These are phyloP conservation scores for Dioscorea dumetorum DNA, from an alignment of 106 monocot species.

Conservation along the genomic window DNA sequence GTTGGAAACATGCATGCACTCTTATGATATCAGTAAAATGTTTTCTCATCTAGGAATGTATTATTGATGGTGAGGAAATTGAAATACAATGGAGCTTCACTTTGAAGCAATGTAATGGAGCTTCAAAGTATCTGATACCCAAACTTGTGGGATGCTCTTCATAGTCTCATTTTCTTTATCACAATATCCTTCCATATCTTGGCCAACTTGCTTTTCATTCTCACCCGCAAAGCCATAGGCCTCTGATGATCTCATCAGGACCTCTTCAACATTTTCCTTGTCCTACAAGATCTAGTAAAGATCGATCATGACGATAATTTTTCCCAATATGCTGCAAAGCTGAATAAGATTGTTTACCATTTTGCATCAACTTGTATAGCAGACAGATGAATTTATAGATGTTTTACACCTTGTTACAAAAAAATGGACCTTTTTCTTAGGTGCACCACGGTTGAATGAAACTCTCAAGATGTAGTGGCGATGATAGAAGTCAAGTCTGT, in stretches of 20 bases:
- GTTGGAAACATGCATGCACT: too few relatives aligned
- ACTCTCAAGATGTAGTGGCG: too few relatives aligned
- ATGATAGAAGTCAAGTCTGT: too few relatives aligned
- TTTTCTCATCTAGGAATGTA: too few relatives aligned
- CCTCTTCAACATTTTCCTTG: constrained; percentile 48
- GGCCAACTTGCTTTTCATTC: constrained; percentile 9
- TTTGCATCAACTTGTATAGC: neutral
- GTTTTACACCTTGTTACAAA: neutral
- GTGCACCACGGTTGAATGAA: too few relatives aligned
- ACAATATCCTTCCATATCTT: constrained; percentile 1
- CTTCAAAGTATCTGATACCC: too few relatives aligned
- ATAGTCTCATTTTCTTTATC: neutral
- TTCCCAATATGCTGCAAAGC: constrained; percentile 69
- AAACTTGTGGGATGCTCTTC: neutral
- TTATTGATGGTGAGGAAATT: too few relatives aligned
- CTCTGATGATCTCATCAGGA: constrained; percentile 5
- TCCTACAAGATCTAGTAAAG: constrained; percentile 77
- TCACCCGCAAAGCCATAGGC: constrained; percentile 6
- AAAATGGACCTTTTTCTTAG: too few relatives aligned
- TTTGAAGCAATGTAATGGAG: too few relatives aligned
- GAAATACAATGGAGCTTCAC: too few relatives aligned
- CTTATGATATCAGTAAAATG: too few relatives aligned
- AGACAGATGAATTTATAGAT: neutral
- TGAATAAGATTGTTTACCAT: neutral
- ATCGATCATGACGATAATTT: constrained; percentile 49